A percentile compares a stretch with the other conserved stretches of the same genome.
Conservation (phyloP, 495 filamentous ascomycete species). For the Xylaria castorea region DNA sequence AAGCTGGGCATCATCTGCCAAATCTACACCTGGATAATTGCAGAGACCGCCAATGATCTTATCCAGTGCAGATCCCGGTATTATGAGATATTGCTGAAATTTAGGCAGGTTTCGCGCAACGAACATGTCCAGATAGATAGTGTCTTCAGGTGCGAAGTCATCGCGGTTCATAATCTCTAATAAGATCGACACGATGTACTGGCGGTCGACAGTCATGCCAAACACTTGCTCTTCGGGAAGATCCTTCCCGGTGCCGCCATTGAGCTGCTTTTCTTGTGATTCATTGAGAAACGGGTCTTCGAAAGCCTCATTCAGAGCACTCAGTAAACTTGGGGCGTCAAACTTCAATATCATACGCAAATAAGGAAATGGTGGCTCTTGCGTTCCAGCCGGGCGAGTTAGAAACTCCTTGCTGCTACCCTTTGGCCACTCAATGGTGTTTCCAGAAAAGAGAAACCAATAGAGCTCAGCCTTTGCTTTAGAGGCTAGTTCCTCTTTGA, state of each 20-base stretch:
- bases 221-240: constrained; percentile 68
- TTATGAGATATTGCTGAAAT: constrained; percentile 92
- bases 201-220: constrained; percentile 80
- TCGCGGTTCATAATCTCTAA: constrained; percentile 82
- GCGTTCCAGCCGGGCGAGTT: constrained; percentile 53
- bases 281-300: constrained; percentile 94
- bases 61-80: constrained; percentile 84
- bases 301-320: constrained; percentile 95
- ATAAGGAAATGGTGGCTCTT: constrained; percentile 78
- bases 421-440: constrained; percentile 69
- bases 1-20: constrained; percentile 93
- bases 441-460: constrained; percentile 89
- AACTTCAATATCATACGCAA: constrained; percentile 85
- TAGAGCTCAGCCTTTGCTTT: constrained; percentile 88
- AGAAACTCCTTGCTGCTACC: constrained; percentile 59
- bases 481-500: constrained; percentile 70
- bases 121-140: constrained; percentile 97
- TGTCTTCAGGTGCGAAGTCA: constrained; percentile 78
- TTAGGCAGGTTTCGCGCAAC: constrained; percentile 95
- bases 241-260: constrained; percentile 55
- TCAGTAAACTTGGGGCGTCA: constrained; percentile 89
- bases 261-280: constrained; percentile 61
- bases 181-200: constrained; percentile 87
- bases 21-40: constrained; percentile 76
- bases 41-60: constrained; percentile 83